A percentile compares a stretch with the other conserved stretches of the same genome.
Evolutionary conservation across 2,329 filamentous ascomycete species (phyloP).

Genomic region (Xylariales sp.): DNA sequence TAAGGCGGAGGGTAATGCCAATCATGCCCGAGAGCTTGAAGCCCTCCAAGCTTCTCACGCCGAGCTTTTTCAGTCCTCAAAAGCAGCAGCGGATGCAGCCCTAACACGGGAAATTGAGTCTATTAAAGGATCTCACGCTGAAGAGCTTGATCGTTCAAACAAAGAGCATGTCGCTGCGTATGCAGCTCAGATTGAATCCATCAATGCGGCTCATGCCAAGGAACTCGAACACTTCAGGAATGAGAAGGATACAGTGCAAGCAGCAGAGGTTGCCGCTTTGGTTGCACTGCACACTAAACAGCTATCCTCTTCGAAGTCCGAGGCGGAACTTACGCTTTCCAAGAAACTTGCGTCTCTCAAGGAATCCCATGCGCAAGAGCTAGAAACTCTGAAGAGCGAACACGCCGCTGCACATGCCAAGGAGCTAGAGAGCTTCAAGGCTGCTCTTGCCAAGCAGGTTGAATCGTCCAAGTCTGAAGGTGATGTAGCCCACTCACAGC

Average conservation of each 20-base stretch:
- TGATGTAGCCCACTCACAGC: slow-evolving; percentile 3
- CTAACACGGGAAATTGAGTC: slow-evolving; percentile 20
- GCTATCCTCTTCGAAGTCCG: slow-evolving; percentile 25
- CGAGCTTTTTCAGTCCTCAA: slow-evolving; percentile 23
- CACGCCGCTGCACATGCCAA: slow-evolving; percentile 27
- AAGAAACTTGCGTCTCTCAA: slow-evolving; percentile 23
- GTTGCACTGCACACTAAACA: slow-evolving; percentile 27
- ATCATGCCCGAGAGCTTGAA: slow-evolving; percentile 20
- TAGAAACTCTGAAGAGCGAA: slow-evolving; percentile 25
- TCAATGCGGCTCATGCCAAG: slow-evolving; percentile 23
- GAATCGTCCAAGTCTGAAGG: slow-evolving; percentile 26
- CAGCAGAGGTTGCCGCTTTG: slow-evolving; percentile 26
- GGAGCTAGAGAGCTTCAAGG: slow-evolving; percentile 11
- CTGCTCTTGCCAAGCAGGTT: slow-evolving; percentile 25
- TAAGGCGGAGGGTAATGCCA: slow-evolving; percentile 12
- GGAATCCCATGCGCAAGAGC: slow-evolving; percentile 23
- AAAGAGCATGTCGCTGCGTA: slow-evolving; percentile 19
- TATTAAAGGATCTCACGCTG: slow-evolving; percentile 20
- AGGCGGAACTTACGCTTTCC: slow-evolving; percentile 19
- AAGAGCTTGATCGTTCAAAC: slow-evolving; percentile 22
- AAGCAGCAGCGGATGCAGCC: slow-evolving; percentile 20
- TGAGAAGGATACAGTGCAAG: slow-evolving; percentile 24
- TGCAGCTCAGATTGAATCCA: slow-evolving; percentile 18
- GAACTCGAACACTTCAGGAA: slow-evolving; percentile 24
- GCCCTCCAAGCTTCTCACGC: slow-evolving; percentile 20